Percentiles rank a stretch among this genome's conserved stretches.
Evolutionary conservation across 129 eudicot genomes (phyloP).

Genomic region (Cynara cardunculus): DNA sequence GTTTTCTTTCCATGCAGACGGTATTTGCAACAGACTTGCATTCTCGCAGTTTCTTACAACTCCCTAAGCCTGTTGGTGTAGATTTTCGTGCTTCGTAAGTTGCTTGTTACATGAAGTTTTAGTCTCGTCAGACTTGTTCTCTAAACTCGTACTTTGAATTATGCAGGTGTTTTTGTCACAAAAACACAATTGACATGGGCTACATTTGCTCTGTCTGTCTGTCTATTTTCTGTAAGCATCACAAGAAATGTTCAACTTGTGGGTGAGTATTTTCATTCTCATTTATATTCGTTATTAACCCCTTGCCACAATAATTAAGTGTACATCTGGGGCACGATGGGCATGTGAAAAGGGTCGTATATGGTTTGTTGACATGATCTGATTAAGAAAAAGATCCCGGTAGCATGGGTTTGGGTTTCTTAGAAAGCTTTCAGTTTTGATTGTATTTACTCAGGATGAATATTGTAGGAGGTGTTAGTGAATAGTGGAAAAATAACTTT

Average conservation of each 20-base stretch:
- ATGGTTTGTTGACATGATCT: neutral
- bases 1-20: slow-evolving; percentile 44
- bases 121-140: neutral
- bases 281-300: neutral
- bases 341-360: neutral
- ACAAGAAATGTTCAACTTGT: slow-evolving; percentile 75
- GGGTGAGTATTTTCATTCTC: slow-evolving; percentile 45
- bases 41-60: slow-evolving; percentile 67
- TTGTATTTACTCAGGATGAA: neutral
- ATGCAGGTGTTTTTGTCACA: slow-evolving; percentile 83
- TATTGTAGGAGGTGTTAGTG: neutral
- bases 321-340: neutral
- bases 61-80: slow-evolving; percentile 75
- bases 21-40: slow-evolving; percentile 77
- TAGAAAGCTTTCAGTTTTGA: neutral
- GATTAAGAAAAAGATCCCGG: neutral
- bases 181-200: slow-evolving; percentile 76
- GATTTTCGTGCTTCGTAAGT: slow-evolving; percentile 93
- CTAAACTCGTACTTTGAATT: neutral
- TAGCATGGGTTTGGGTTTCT: neutral
- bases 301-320: neutral
- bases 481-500: neutral
- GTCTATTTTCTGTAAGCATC: slow-evolving; percentile 76
- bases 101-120: neutral
- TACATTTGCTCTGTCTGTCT: slow-evolving; percentile 79